A percentile compares a stretch with the other conserved stretches of the same genome.
These are phyloP conservation scores for Calendula officinalis DNA, from an alignment of 129 eudicot genomes.

Conservation along the genomic window DNA sequence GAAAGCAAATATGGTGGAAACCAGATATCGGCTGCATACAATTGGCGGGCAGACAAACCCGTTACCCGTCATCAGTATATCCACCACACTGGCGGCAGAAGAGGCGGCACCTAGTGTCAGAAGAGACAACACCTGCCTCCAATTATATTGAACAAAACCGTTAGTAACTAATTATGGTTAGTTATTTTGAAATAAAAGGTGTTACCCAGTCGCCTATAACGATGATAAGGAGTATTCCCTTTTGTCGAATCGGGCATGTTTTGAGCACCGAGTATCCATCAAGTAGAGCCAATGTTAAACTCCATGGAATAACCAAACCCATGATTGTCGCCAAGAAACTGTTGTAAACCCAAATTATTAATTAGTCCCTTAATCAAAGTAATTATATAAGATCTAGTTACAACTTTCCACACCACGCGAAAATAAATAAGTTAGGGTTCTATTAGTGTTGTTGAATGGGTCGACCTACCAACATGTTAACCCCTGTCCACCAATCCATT, in stretches of 20 bases:
- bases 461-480: no score
- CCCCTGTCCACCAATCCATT: no score
- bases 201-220: conserved; percentile 70
- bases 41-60: conserved; percentile 48
- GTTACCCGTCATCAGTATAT: conserved; percentile 50
- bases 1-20: conserved; percentile 68
- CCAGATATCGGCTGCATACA: conserved; percentile 48
- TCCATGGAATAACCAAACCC: conserved; percentile 91
- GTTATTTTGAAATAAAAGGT: background rate
- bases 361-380: background rate
- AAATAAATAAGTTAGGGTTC: no score
- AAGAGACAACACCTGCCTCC: conserved; percentile 48
- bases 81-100: conserved; percentile 63
- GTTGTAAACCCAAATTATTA: background rate
- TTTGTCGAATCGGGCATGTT: conserved; percentile 53
- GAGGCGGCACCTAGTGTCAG: conserved; percentile 76
- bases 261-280: conserved; percentile 64
- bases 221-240: conserved; percentile 49
- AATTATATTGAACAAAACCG: background rate
- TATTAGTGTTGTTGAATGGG: no score
- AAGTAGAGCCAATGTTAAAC: conserved; percentile 66
- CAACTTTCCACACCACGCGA: no score
- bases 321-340: conserved; percentile 77
- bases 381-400: background rate
- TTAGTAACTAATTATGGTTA: background rate